Percentiles rank a stretch among this genome's conserved stretches.
Evolutionary conservation across 2,329 filamentous ascomycete genomes (phyloP).

Genomic region (Plectosphaerella cucumerina): DNA sequence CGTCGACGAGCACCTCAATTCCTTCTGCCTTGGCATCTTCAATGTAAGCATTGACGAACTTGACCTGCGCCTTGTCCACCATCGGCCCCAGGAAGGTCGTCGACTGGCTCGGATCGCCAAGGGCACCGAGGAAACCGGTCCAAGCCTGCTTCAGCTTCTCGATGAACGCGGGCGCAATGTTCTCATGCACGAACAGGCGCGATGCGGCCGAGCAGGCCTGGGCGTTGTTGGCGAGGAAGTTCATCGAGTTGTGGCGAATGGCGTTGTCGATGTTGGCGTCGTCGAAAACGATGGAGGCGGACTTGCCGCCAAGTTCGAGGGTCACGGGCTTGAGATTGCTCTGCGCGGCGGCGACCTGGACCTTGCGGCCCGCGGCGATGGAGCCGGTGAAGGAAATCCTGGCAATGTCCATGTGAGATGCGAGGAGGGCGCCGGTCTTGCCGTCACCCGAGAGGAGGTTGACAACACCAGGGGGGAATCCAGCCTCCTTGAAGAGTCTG

Average conservation of each 20-base stretch:
- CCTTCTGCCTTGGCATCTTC: constrained; percentile 32
- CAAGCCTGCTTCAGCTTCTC: constrained; percentile 56
- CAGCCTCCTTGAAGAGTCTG: constrained; percentile 30
- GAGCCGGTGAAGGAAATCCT: constrained; percentile 73
- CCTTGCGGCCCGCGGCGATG: constrained; percentile 60
- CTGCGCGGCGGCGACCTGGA: constrained; percentile 57
- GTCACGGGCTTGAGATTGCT: constrained; percentile 67
- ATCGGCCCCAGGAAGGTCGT: constrained; percentile 56
- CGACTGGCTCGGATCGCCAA: constrained; percentile 57
- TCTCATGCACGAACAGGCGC: constrained; percentile 62
- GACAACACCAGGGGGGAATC: constrained; percentile 39
- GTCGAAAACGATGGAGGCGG: constrained; percentile 60
- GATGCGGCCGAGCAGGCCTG: constrained; percentile 75
- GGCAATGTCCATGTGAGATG: constrained; percentile 22
- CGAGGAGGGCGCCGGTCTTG: constrained; percentile 19
- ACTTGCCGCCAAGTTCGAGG: constrained; percentile 70
- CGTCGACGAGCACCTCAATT: constrained; percentile 28
- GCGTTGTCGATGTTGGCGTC: constrained; percentile 62
- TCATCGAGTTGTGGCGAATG: constrained; percentile 30
- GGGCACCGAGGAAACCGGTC: constrained; percentile 45
- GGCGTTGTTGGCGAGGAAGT: constrained; percentile 65
- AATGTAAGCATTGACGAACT: constrained; percentile 40
- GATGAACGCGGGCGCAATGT: constrained; percentile 58
- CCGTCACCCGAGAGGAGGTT: constrained; percentile 38
- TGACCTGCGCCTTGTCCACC: constrained; percentile 43